Evolutionary conservation across 768 basidiomycete species (phyloP).

Genomic region (Tricholoma bakamatsutake): DNA sequence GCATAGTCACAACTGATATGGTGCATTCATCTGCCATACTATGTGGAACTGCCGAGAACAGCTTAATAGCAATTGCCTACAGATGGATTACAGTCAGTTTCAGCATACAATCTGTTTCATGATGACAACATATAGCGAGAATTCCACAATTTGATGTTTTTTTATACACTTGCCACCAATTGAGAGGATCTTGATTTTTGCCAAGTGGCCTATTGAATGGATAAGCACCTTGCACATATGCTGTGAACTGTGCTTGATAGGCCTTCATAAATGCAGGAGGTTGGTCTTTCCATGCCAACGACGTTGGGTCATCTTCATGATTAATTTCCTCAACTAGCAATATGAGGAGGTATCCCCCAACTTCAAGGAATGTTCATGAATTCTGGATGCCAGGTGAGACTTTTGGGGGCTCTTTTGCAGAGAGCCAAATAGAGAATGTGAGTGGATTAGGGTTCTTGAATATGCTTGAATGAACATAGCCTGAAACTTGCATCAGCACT

Average conservation of each 20-base stretch:
- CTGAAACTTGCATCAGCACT: neutral
- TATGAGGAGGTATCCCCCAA: slow-evolving; percentile 14
- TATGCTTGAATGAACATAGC: too few species aligned
- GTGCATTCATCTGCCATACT: slow-evolving; percentile 36
- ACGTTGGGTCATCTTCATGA: slow-evolving; percentile 12
- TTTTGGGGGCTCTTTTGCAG: slow-evolving; percentile 10
- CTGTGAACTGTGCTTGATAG: slow-evolving; percentile 20
- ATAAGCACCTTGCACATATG: slow-evolving; percentile 20
- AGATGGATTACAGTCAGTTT: slow-evolving; percentile 8
- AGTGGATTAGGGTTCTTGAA: slow-evolving; percentile 19
- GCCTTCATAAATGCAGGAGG: slow-evolving; percentile 10
- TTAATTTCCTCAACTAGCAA: slow-evolving; percentile 16
- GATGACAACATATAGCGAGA: slow-evolving; percentile 18
- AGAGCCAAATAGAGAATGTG: slow-evolving; percentile 17
- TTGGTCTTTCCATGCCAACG: slow-evolving; percentile 13
- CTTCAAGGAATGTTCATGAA: slow-evolving; percentile 20
- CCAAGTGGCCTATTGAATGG: slow-evolving; percentile 19
- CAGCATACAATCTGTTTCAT: neutral
- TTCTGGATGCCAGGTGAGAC: slow-evolving; percentile 17
- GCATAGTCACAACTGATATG: slow-evolving; percentile 26
- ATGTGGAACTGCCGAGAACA: slow-evolving; percentile 26
- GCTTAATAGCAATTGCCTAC: slow-evolving; percentile 27
- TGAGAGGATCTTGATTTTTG: slow-evolving; percentile 12
- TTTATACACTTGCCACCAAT: slow-evolving; percentile 20
- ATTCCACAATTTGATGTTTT: slow-evolving; percentile 17